Conservation (phyloP, 2,329 filamentous ascomycete genomes). For the Alternaria gansuensis region DNA sequence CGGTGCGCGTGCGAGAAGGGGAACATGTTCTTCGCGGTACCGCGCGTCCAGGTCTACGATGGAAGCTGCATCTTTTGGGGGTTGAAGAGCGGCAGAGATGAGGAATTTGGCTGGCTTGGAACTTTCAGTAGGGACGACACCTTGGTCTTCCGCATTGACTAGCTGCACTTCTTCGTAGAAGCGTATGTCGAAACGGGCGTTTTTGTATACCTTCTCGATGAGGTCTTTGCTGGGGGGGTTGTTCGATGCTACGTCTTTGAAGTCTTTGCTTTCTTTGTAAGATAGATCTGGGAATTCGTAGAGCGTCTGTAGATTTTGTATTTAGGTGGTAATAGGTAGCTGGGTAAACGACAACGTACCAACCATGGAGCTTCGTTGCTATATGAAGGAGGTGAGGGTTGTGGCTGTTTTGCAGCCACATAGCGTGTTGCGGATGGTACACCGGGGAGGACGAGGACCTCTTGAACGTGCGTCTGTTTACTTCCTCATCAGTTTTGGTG, state of each 20-base stretch:
- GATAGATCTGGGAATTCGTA: constrained; percentile 41
- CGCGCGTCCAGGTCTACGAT: constrained; percentile 32
- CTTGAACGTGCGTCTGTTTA: constrained; percentile 26
- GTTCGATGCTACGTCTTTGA: constrained; percentile 37
- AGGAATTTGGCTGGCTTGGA: constrained; percentile 23
- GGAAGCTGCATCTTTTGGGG: constrained; percentile 10
- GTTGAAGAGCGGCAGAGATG: constrained; percentile 23
- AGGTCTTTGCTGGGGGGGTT: constrained; percentile 30
- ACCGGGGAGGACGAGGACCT: constrained; percentile 37
- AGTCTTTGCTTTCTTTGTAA: constrained; percentile 32
- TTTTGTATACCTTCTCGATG: constrained; percentile 35
- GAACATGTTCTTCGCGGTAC: constrained; percentile 36
- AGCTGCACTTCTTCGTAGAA: constrained; percentile 34
- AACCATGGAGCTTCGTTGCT: constrained; percentile 34
- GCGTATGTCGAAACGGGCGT: constrained; percentile 40
- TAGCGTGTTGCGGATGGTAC: constrained; percentile 38
- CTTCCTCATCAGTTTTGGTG: background rate
- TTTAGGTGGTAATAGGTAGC: background rate
- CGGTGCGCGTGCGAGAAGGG: constrained; percentile 15
- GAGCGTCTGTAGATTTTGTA: constrained; percentile 20
- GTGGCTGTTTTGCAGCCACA: constrained; percentile 25
- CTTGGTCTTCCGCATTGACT: background rate
- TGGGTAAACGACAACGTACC: background rate
- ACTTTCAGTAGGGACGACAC: background rate
- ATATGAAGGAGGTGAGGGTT: constrained; percentile 13